Percentiles rank a stretch among this genome's conserved stretches.
Conservation (phyloP, 805 yeast genomes). For the Candida maltosa region DNA sequence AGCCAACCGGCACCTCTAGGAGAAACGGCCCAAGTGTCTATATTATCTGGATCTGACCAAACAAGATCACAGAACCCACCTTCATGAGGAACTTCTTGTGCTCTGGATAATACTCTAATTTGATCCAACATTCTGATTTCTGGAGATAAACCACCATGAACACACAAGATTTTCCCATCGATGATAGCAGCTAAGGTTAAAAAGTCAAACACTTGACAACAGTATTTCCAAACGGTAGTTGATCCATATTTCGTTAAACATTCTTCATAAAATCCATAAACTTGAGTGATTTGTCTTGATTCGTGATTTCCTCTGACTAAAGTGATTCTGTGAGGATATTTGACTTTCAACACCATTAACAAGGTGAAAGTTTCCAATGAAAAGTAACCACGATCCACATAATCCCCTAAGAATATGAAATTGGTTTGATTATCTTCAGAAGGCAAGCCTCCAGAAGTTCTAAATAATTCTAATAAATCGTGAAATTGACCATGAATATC, state of each 20-base stretch:
- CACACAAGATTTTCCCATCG: constrained; percentile 91
- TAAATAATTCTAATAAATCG: constrained; percentile 83
- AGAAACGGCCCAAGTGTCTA: constrained; percentile 96
- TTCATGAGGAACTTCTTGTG: constrained; percentile 98
- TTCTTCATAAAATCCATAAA: constrained; percentile 96
- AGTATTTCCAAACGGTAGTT: constrained; percentile 92
- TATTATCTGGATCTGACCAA: constrained; percentile 98
- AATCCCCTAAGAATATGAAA: constrained; percentile 90
- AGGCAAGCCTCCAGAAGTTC: constrained; percentile 92
- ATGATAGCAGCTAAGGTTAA: constrained; percentile 92
- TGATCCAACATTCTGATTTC: constrained; percentile 97
- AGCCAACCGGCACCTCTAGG: constrained; percentile 99
- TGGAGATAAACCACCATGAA: constrained; percentile 96
- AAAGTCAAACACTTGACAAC: constrained; percentile 95
- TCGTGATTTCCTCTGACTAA: constrained; percentile 98
- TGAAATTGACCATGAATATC: constrained; percentile 98
- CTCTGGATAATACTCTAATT: constrained; percentile 88
- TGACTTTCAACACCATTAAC: constrained; percentile 88
- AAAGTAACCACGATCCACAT: constrained; percentile 97
- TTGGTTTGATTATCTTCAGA: constrained; percentile 58
- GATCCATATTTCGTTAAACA: constrained; percentile 91
- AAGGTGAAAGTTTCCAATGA: constrained; percentile 91
- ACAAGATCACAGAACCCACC: constrained; percentile 97
- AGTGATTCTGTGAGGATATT: constrained; percentile 80
- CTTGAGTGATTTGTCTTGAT: constrained; percentile 96